Evolutionary conservation across 2,329 filamentous ascomycete species (phyloP), one percentile per base, ranked within the genome.

Genomic region (Ceratocystis ficicola): DNA sequence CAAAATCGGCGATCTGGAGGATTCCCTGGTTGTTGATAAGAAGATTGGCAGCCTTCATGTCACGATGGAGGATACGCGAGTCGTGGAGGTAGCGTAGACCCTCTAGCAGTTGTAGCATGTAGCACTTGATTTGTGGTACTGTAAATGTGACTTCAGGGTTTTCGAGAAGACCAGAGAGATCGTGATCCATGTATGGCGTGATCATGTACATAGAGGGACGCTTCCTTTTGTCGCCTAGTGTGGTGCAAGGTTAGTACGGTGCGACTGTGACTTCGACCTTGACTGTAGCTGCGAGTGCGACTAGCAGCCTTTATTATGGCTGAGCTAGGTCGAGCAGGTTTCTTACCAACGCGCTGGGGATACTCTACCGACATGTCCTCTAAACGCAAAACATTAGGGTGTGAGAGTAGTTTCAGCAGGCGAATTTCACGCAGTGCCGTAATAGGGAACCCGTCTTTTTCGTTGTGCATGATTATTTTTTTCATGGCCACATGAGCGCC

Each of bases 361-460:
- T 86, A 84, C 75, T 99, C 94, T 44, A 99, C 89, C 12, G 92
- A 90, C 94, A 99, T 99, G 75, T 99, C 94, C 73, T 94, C 89
- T 46, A 99, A 80, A 68, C 83, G 85, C 67, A 99, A 78, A 63
- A 97, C 84, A 72, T 99, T 99, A 66, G 83, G 82, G 74, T 99
- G 94, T 8, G 88, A 92, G n/a, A 99, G 79, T 71, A 96, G 85
- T 77, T 99, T 99, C 67, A 99, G 81, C 48, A 99, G 84, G 78
- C 97, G 97, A 79, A 99, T 96, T 76, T 99, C 94, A 73, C 94
- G 89, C 59, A 99, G 83, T 5, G 94, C 93, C 0, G 94, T 99
- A 69, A 99, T 99, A n/a, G 94, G 94, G 71, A 99, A 99, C 62
- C 94, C 94, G 76, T 99, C 94, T 75, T 96, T 97, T 78, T 99